These are phyloP conservation scores for Xylariaceae sp. DNA, from an alignment of 2,329 filamentous ascomycete species.

Conservation along the genomic window DNA sequence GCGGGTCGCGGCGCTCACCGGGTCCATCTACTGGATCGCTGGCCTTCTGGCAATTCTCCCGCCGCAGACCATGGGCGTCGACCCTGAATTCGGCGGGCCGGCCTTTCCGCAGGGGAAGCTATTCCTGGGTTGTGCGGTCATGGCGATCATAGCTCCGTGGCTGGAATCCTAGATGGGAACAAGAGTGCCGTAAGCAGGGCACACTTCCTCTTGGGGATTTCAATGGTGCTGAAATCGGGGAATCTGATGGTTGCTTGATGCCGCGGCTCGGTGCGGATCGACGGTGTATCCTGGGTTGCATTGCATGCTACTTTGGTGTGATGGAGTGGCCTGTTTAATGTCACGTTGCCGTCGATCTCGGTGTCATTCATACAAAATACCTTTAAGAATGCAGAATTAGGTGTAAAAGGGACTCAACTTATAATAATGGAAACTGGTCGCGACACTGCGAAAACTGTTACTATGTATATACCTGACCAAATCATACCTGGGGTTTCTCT, in stretches of 20 bases:
- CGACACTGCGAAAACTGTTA: background rate
- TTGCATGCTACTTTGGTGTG: background rate
- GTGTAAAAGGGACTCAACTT: background rate
- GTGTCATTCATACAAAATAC: background rate
- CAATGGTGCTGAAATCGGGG: background rate
- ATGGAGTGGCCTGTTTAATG: background rate
- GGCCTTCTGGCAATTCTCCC: slow-evolving; percentile 35
- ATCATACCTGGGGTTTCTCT: background rate
- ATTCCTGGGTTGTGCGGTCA: slow-evolving; percentile 20
- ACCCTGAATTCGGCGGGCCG: slow-evolving; percentile 40
- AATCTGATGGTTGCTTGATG: background rate
- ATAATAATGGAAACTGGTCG: background rate
- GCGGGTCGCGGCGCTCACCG: slow-evolving; percentile 32
- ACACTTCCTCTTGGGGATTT: background rate
- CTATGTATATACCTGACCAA: background rate
- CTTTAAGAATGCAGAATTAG: background rate
- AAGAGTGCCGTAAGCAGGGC: background rate
- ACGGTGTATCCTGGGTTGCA: background rate
- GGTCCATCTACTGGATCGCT: slow-evolving; percentile 39
- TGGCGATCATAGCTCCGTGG: background rate
- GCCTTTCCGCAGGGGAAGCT: slow-evolving; percentile 37
- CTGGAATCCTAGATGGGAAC: background rate
- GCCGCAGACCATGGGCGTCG: slow-evolving; percentile 37
- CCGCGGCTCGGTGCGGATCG: background rate
- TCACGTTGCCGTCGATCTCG: background rate